These are phyloP conservation scores for Coprinellus micaceus DNA, from an alignment of 768 basidiomycete species.

Conservation along the genomic window DNA sequence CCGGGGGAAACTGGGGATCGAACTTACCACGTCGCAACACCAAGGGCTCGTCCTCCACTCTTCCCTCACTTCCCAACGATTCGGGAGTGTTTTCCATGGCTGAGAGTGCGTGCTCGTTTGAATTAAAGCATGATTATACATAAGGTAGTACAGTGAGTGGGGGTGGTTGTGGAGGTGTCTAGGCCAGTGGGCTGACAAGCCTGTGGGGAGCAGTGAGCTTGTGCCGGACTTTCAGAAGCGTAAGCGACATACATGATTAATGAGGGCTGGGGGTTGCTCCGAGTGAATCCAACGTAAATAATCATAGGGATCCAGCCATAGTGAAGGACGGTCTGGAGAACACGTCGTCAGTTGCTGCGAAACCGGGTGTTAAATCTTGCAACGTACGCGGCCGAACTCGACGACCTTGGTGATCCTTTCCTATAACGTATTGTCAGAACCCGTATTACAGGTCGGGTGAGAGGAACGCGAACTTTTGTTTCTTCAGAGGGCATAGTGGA, in stretches of 20 bases:
- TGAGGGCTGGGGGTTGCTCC: conserved; percentile 91
- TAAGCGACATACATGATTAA: conserved; percentile 80
- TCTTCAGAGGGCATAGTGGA: conserved; percentile 81
- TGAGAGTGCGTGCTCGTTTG: not conserved
- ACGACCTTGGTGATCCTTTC: conserved; percentile 81
- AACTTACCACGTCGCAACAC: conserved; percentile 25
- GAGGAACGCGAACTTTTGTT: conserved; percentile 60
- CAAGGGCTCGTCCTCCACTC: not conserved
- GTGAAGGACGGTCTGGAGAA: conserved; percentile 75
- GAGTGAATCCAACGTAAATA: conserved; percentile 91
- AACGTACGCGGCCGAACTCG: conserved; percentile 77
- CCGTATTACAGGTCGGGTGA: too few species aligned
- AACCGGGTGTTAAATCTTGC: not conserved
- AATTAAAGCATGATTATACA: conserved; percentile 8
- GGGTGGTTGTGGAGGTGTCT: conserved; percentile 17
- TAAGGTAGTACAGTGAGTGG: conserved; percentile 5
- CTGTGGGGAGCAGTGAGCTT: conserved; percentile 38
- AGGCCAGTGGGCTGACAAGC: conserved; percentile 92
- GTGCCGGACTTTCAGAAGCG: not conserved
- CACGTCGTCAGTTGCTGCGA: not conserved
- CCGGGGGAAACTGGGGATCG: conserved; percentile 17
- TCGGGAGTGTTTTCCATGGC: not conserved
- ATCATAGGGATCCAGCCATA: conserved; percentile 97
- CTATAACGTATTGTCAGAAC: too few species aligned
- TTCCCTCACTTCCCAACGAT: conserved; percentile 16